Evolutionary conservation across 192 early-diverging fungal species (phyloP), one percentile per base, ranked within the genome.

Genomic region (Backusella westeae): DNA sequence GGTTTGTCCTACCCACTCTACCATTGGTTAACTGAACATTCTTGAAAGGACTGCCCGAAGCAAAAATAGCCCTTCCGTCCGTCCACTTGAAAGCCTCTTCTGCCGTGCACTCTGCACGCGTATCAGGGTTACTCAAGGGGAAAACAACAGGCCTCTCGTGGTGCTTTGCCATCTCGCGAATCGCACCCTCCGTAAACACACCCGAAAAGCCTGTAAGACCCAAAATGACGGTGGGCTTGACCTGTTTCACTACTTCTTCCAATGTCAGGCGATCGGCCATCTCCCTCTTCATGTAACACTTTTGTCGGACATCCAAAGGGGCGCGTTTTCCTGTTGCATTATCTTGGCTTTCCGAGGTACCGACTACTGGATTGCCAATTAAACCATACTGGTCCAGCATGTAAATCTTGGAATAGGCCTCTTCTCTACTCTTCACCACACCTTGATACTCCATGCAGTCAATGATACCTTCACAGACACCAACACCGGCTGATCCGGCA

Each of bases 11-110:
- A 26, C 83, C 77, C 21, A 86, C 67, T 71, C 88, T 79, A 17
- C 87, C 85, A 34, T 89, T 88, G 7, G 93, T 89, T 52, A 93
- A 83, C 5, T 83, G 87, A 78, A 92, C 92, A 21, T 87, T 68
- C 32, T 96, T 95, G 86, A 99, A 99, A 15, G 92, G 94, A 8
- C 96, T 98, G 67, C 97, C 96, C 2, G 94, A 96, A 23, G 96
- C 96, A 88, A 99, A 98, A 68, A 99, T 91, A 23, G 96, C 96
- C 68, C 90, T 86, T 79, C 95, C 92, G 69, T 95, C 83, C 15
- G 96, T 95, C 82, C 83, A 80, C 52, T 83, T 81, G 93, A 99
- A 95, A 46, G 97, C 96, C 74, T 93, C 84, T 84, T 94, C 96
- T 74, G 93, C 98, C 5, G 94, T 95, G 87, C 96, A 98, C 86